Percentiles rank a stretch among this genome's conserved stretches.
phyloP scores from a whole-genome alignment of 805 yeast species.

The Kodamaea kakaduensis region DNA sequence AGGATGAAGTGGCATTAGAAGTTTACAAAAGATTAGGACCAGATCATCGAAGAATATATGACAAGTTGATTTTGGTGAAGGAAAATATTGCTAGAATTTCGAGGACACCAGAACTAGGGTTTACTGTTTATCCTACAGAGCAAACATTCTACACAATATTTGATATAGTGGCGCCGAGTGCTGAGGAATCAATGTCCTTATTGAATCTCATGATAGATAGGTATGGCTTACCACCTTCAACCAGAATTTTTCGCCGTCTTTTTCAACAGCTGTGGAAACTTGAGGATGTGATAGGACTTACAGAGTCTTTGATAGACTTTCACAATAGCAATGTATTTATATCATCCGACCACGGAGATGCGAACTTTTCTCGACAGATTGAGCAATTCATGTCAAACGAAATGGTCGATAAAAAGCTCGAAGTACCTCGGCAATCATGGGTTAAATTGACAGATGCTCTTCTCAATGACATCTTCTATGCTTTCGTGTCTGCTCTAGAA shows the following conservation, averaged over 20 bases:
- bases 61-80: constrained; percentile 13
- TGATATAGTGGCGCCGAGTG: constrained; percentile 1
- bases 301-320: constrained; percentile 3
- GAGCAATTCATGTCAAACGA: constrained; percentile 14
- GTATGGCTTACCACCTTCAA: constrained; percentile 30
- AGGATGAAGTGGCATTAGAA: constrained; percentile 11
- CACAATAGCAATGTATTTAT: constrained; percentile 3
- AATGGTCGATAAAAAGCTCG: not conserved
- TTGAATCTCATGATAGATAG: constrained; percentile 17
- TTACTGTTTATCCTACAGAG: constrained; percentile 21
- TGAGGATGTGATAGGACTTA: not conserved
- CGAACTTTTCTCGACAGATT: constrained; percentile 11
- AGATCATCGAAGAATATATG: constrained; percentile 19
- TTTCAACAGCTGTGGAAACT: constrained; percentile 11
- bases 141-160: constrained; percentile 24
- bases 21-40: constrained; percentile 20
- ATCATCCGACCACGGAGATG: constrained; percentile 3
- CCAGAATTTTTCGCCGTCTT: constrained; percentile 23
- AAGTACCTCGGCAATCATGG: constrained; percentile 7
- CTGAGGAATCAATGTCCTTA: constrained; percentile 6
- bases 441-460: constrained; percentile 22
- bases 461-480: constrained; percentile 13
- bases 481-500: constrained; percentile 13
- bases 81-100: constrained; percentile 16
- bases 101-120: constrained; percentile 6